Conservation (phyloP, 768 basidiomycete genomes). For the Boletus sensibilis region DNA sequence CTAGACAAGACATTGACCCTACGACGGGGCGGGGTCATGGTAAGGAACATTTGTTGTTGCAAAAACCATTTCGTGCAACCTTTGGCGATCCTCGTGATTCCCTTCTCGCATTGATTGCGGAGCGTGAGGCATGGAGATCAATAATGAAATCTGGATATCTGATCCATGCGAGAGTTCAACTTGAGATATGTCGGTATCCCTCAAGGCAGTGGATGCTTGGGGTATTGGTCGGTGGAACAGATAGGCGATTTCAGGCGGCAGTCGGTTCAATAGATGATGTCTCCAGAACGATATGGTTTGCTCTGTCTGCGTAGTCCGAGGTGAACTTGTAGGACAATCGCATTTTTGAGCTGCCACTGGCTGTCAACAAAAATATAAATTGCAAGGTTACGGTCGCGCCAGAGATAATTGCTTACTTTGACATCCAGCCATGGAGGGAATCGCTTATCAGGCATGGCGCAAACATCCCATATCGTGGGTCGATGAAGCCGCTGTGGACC, state of each 20-base stretch:
- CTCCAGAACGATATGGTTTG: constrained; percentile 23
- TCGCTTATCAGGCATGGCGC: constrained; percentile 7
- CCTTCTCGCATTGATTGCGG: background rate
- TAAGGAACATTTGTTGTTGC: constrained; percentile 26
- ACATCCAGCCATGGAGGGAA: constrained; percentile 13
- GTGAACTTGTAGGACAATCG: background rate
- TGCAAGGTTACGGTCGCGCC: constrained; percentile 12
- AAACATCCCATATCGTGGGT: constrained; percentile 28
- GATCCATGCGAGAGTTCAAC: constrained; percentile 17
- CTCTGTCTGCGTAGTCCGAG: background rate
- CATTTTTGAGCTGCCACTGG: constrained; percentile 23
- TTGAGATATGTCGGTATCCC: background rate
- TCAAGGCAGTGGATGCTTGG: background rate
- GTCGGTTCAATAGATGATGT: constrained; percentile 6
- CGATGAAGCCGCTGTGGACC: constrained; percentile 5
- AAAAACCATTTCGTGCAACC: constrained; percentile 24
- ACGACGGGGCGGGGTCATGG: constrained; percentile 9
- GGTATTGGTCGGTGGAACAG: constrained; percentile 26
- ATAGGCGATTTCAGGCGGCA: constrained; percentile 30
- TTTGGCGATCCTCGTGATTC: background rate
- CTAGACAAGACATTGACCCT: constrained; percentile 5
- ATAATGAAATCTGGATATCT: constrained; percentile 27
- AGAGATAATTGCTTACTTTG: constrained; percentile 24
- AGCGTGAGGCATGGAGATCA: constrained; percentile 30
- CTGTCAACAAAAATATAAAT: constrained; percentile 11